Percentiles rank a stretch among this genome's conserved stretches.
These are phyloP conservation scores for Nicotiana otophora DNA, from an alignment of 257 asterid genomes.

Conservation along the genomic window DNA sequence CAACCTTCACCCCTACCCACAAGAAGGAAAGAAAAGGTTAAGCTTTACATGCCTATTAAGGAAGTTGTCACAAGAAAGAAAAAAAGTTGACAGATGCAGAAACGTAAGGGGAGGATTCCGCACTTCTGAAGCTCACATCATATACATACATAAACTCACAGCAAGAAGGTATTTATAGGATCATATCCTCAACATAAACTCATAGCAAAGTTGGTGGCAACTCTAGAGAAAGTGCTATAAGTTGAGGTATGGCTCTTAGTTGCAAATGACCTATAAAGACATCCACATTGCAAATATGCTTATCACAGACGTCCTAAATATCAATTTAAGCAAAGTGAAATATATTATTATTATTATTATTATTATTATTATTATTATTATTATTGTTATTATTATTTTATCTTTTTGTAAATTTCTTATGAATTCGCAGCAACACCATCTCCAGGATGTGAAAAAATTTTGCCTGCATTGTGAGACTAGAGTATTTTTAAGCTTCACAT, in stretches of 20 bases:
- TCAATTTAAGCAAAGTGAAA: neutral
- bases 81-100: neutral
- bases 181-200: neutral
- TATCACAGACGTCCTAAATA: neutral
- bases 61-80: neutral
- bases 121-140: neutral
- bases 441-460: neutral
- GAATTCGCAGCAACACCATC: neutral
- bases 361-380: too few species aligned
- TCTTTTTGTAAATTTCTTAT: neutral
- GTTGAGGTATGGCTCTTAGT: neutral
- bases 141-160: neutral
- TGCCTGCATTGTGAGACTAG: neutral
- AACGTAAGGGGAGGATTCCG: neutral
- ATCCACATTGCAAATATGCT: neutral
- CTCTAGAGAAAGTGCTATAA: neutral
- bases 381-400: too few species aligned
- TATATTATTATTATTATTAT: neutral
- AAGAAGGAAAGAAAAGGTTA: neutral
- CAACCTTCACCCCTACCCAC: neutral
- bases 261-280: neutral
- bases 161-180: neutral
- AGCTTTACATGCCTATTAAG: neutral
- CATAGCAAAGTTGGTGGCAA: neutral
- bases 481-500: neutral